Evolutionary conservation across 805 yeast species (phyloP).

Genomic region (Barnettozyma botsteinii): DNA sequence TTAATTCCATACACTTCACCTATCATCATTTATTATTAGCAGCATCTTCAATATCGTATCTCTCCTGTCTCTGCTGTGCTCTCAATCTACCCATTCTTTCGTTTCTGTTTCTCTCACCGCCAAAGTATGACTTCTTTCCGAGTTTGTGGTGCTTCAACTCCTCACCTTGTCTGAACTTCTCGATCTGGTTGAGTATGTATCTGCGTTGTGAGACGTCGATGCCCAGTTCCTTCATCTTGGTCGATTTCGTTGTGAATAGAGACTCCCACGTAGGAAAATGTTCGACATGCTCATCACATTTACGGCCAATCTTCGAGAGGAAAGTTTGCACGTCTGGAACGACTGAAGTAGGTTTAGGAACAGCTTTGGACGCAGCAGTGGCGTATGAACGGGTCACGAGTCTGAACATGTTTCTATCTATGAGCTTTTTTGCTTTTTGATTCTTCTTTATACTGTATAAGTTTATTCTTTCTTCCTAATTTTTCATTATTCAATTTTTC

Average conservation of each 20-base stretch:
- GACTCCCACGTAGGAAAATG: conserved; percentile 65
- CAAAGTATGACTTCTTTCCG: conserved; percentile 70
- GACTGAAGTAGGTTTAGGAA: conserved; percentile 44
- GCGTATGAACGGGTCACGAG: conserved; percentile 1
- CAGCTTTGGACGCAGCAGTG: neutral
- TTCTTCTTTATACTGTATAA: neutral
- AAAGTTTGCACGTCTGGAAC: conserved; percentile 72
- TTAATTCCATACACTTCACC: no score
- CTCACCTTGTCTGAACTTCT: conserved; percentile 55
- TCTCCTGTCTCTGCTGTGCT: conserved; percentile 32
- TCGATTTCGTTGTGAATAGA: conserved; percentile 52
- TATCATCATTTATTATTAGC: neutral
- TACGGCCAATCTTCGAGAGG: conserved; percentile 73
- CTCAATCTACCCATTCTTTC: conserved; percentile 57
- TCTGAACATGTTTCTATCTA: conserved; percentile 2
- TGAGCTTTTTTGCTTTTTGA: neutral
- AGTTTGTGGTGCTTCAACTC: conserved; percentile 48
- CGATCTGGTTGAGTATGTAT: conserved; percentile 68
- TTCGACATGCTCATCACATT: conserved; percentile 59
- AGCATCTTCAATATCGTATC: conserved; percentile 26
- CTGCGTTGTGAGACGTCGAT: conserved; percentile 66
- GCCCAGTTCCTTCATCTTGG: conserved; percentile 66
- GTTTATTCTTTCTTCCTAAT: no score
- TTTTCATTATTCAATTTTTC: no score
- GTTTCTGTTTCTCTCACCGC: conserved; percentile 81